phyloP scores from a whole-genome alignment of 2,329 filamentous ascomycete genomes.

The Botryotinia calthae region DNA sequence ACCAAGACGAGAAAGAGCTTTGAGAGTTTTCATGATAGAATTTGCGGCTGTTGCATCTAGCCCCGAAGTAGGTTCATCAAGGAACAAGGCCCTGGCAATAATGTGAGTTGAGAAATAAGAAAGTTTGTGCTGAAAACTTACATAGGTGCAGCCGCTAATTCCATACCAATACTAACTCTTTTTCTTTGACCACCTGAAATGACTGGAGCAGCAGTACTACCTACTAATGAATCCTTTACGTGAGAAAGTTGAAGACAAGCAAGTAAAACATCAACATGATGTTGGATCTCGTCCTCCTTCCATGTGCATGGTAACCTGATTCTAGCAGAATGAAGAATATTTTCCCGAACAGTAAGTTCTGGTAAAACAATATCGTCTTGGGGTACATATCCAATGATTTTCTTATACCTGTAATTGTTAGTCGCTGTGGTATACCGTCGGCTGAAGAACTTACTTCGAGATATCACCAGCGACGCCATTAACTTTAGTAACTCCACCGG shows the following conservation, averaged over 20 bases:
- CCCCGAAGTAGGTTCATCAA: slow-evolving; percentile 60
- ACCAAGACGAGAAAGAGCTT: slow-evolving; percentile 55
- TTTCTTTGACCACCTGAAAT: slow-evolving; percentile 62
- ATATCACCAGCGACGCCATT: slow-evolving; percentile 42
- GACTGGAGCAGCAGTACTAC: slow-evolving; percentile 58
- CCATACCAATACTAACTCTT: slow-evolving; percentile 61
- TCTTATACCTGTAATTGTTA: slow-evolving; percentile 47
- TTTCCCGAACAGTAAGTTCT: slow-evolving; percentile 60
- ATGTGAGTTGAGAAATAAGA: not conserved
- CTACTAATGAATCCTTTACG: slow-evolving; percentile 48
- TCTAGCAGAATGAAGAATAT: slow-evolving; percentile 58
- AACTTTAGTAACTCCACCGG: slow-evolving; percentile 50
- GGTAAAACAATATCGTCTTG: slow-evolving; percentile 60
- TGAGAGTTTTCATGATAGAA: slow-evolving; percentile 60
- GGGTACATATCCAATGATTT: slow-evolving; percentile 60
- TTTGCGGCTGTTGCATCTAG: slow-evolving; percentile 63
- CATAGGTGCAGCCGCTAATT: slow-evolving; percentile 55
- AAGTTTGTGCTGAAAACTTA: not conserved
- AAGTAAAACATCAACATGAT: slow-evolving; percentile 56
- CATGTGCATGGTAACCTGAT: slow-evolving; percentile 53
- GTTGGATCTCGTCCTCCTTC: slow-evolving; percentile 48
- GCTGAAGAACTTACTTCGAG: slow-evolving; percentile 28
- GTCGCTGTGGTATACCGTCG: not conserved
- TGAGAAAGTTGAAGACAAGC: slow-evolving; percentile 47
- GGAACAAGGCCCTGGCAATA: slow-evolving; percentile 48